phyloP scores from a whole-genome alignment of 2,329 filamentous ascomycete genomes.

The Exophiala dermatitidis region DNA sequence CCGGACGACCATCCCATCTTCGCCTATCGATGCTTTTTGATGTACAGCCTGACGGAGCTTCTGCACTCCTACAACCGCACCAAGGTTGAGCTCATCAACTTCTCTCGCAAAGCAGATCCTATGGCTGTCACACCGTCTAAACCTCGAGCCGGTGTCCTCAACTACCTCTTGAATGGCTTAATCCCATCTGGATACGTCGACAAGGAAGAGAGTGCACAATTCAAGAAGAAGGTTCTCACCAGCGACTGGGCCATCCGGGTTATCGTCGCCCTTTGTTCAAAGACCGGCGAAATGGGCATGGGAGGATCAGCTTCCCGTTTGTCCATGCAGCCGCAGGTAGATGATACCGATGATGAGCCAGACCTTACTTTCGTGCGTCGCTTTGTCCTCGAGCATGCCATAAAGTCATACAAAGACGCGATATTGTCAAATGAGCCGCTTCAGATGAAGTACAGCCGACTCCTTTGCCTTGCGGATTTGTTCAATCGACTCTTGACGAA shows the following conservation, averaged over 20 bases:
- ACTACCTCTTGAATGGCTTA: slow-evolving; percentile 82
- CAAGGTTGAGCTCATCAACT: slow-evolving; percentile 99
- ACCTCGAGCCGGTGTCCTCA: slow-evolving; percentile 82
- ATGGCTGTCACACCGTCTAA: slow-evolving; percentile 85
- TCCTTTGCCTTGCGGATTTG: slow-evolving; percentile 80
- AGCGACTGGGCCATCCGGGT: slow-evolving; percentile 80
- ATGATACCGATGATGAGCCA: slow-evolving; percentile 65
- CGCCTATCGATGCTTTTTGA: slow-evolving; percentile 88
- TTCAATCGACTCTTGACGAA: slow-evolving; percentile 89
- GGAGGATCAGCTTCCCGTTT: slow-evolving; percentile 13
- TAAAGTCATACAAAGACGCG: slow-evolving; percentile 88
- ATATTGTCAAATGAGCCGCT: slow-evolving; percentile 69
- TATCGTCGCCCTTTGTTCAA: slow-evolving; percentile 76
- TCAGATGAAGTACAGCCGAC: slow-evolving; percentile 77
- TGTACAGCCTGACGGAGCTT: slow-evolving; percentile 86
- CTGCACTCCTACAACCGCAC: slow-evolving; percentile 86
- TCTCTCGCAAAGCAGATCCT: slow-evolving; percentile 82
- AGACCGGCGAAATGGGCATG: slow-evolving; percentile 69
- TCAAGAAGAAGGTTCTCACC: slow-evolving; percentile 80
- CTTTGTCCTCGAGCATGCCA: slow-evolving; percentile 86
- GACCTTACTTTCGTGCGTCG: slow-evolving; percentile 87
- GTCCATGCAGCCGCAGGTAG: slow-evolving; percentile 40
- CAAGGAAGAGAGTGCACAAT: slow-evolving; percentile 56
- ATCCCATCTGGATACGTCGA: slow-evolving; percentile 59
- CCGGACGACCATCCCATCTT: slow-evolving; percentile 91